Evolutionary conservation across 306 rosid species (phyloP).

Genomic region (Prunus fruticosa): DNA sequence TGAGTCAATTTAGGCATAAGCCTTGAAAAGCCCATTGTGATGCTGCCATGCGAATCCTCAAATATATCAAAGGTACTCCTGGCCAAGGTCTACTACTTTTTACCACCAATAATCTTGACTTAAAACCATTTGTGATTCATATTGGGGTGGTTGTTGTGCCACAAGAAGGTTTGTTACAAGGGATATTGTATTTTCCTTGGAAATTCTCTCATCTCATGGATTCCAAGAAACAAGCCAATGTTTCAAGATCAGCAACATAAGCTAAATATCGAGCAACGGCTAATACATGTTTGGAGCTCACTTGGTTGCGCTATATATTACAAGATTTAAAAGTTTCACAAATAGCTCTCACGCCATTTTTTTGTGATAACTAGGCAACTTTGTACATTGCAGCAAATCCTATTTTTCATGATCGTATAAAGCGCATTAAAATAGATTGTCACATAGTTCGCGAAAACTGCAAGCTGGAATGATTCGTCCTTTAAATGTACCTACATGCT

Average conservation of each 20-base stretch:
- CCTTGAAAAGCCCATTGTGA: too few relatives aligned
- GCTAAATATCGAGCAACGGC: neutral
- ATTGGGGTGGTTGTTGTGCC: conserved; percentile 2
- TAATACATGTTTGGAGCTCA: conserved; percentile 1
- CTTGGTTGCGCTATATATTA: conserved; percentile 1
- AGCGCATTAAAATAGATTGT: neutral
- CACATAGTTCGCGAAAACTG: neutral
- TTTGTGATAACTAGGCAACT: neutral
- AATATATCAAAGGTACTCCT: too few relatives aligned
- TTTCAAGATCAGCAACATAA: too few relatives aligned
- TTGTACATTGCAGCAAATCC: neutral
- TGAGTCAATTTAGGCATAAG: too few relatives aligned
- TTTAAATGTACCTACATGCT: too few relatives aligned
- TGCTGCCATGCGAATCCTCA: too few relatives aligned
- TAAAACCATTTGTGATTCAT: neutral
- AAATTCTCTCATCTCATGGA: conserved; percentile 4
- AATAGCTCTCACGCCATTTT: neutral
- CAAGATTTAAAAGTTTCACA: conserved; percentile 6
- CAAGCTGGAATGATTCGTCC: neutral
- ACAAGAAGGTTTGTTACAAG: neutral
- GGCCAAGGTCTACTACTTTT: too few relatives aligned
- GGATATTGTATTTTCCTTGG: neutral
- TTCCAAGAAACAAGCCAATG: neutral
- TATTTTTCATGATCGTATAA: neutral
- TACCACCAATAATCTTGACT: neutral